These are phyloP conservation scores for Lentinula novae-zelandiae DNA, from an alignment of 1,284 basidiomycete genomes.

Conservation along the genomic window DNA sequence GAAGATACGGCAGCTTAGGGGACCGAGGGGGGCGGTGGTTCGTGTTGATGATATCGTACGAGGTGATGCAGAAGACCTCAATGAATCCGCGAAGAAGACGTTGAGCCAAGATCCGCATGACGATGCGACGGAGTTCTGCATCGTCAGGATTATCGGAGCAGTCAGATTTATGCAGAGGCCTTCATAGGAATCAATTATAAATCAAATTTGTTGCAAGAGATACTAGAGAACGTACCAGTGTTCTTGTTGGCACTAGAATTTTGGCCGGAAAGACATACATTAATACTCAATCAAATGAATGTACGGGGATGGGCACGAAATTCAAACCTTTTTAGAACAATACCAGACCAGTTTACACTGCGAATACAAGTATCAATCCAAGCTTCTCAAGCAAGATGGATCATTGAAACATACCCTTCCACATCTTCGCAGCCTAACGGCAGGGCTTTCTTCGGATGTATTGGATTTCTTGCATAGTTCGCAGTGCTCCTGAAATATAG, in stretches of 20 bases:
- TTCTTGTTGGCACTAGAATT: slow-evolving; percentile 10
- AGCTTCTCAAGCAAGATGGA: not conserved
- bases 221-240: slow-evolving; percentile 17
- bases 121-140: slow-evolving; percentile 19
- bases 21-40: slow-evolving; percentile 16
- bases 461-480: not conserved
- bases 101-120: slow-evolving; percentile 21
- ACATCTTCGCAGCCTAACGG: not conserved
- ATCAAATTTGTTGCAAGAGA: not conserved
- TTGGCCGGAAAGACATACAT: not conserved
- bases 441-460: no score
- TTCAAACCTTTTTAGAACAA: slow-evolving; percentile 21
- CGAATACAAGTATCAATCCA: slow-evolving; percentile 23
- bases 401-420: slow-evolving; percentile 4
- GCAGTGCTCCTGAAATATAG: not conserved
- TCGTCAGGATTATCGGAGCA: slow-evolving; percentile 14
- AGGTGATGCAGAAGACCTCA: slow-evolving; percentile 19
- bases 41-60: slow-evolving; percentile 17
- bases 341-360: slow-evolving; percentile 26
- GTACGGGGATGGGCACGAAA: not conserved
- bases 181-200: not conserved
- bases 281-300: not conserved
- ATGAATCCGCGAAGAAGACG: slow-evolving; percentile 15
- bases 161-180: slow-evolving; percentile 21
- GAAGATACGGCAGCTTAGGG: slow-evolving; percentile 16